Percentiles rank a stretch among this genome's conserved stretches.
phyloP scores from a whole-genome alignment of 164 flowering plant genomes.

The Aristolochia fimbriata region DNA sequence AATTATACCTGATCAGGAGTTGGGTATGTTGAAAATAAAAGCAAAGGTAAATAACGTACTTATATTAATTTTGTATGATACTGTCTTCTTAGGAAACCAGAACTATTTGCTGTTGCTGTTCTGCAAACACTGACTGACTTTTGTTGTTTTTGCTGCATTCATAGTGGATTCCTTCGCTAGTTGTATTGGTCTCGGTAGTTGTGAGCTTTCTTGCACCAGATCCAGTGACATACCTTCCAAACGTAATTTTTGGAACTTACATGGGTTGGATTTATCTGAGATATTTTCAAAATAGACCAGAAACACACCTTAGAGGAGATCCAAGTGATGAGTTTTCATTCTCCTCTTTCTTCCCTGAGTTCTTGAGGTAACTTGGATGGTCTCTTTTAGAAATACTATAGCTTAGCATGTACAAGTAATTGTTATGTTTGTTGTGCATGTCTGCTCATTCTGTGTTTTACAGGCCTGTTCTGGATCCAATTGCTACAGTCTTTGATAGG shows the following conservation, averaged over 20 bases:
- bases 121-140: neutral
- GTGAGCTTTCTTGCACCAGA: slow-evolving; percentile 53
- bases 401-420: neutral
- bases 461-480: slow-evolving; percentile 88
- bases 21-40: slow-evolving; percentile 56
- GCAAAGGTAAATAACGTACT: slow-evolving; percentile 52
- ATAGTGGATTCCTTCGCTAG: slow-evolving; percentile 89
- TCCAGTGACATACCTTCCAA: slow-evolving; percentile 66
- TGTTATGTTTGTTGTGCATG: neutral
- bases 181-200: slow-evolving; percentile 42
- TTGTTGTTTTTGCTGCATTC: slow-evolving; percentile 1
- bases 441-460: slow-evolving; percentile 2
- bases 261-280: slow-evolving; percentile 90
- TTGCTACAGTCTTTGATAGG: slow-evolving; percentile 64
- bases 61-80: neutral
- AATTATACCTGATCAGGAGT: slow-evolving; percentile 89
- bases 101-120: neutral
- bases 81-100: too few relatives aligned
- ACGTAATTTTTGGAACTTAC: slow-evolving; percentile 73
- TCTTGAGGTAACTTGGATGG: slow-evolving; percentile 46
- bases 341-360: slow-evolving; percentile 84
- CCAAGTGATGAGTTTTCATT: slow-evolving; percentile 96
- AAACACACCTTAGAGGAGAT: slow-evolving; percentile 73
- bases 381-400: slow-evolving; percentile 2
- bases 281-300: slow-evolving; percentile 74